phyloP scores from a whole-genome alignment of 306 rosid species.

The Cucumis hystrix region DNA sequence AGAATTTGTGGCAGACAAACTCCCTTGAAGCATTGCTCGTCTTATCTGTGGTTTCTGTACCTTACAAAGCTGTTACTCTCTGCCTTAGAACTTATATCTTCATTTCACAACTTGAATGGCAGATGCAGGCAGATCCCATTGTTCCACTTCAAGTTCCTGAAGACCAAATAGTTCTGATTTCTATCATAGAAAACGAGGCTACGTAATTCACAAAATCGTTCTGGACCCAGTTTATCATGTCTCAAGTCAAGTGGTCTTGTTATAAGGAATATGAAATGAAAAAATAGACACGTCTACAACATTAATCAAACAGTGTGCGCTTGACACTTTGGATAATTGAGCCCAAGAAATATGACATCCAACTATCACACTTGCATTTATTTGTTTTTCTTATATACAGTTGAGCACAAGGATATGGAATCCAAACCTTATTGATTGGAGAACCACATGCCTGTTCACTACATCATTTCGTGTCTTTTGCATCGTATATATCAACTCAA shows the following conservation, averaged over 20 bases:
- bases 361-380: too few relatives aligned
- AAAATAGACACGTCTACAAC: background rate
- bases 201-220: background rate
- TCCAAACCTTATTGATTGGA: background rate
- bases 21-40: background rate
- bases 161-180: background rate
- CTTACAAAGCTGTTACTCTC: background rate
- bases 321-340: background rate
- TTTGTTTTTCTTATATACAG: too few relatives aligned
- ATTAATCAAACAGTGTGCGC: background rate
- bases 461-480: background rate
- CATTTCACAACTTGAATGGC: background rate
- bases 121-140: background rate
- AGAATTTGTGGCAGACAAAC: background rate
- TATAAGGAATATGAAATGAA: background rate
- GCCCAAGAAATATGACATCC: background rate
- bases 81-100: background rate
- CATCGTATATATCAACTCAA: background rate
- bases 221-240: background rate
- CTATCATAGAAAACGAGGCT: background rate
- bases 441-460: background rate
- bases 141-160: conserved; percentile 26
- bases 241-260: background rate
- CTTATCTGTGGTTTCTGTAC: background rate
- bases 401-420: background rate